Evolutionary conservation across 306 rosid genomes (phyloP).

Genomic region (Rosa multiflora): DNA sequence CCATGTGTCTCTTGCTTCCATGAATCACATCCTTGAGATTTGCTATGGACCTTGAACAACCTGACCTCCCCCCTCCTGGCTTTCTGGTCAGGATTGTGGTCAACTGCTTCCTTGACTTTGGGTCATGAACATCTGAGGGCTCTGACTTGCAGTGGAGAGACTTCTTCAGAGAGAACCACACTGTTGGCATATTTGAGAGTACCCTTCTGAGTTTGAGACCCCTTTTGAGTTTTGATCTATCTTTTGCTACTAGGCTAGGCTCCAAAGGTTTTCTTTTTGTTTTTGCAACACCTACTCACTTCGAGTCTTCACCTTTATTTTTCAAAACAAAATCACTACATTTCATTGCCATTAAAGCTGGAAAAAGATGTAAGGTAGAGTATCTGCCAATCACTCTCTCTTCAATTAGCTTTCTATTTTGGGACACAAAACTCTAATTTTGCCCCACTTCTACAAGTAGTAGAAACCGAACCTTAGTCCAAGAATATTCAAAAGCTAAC

Average conservation of each 20-base stretch:
- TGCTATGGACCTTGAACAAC: conserved; percentile 89
- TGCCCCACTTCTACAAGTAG: conserved; percentile 26
- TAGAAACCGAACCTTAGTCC: conserved; percentile 9
- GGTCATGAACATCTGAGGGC: conserved; percentile 86
- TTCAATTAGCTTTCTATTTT: conserved; percentile 24
- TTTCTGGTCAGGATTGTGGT: conserved; percentile 71
- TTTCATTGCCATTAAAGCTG: conserved; percentile 29
- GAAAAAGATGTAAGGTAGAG: conserved; percentile 16
- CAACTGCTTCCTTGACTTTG: conserved; percentile 65
- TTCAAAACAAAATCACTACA: conserved; percentile 29
- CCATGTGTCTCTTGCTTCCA: conserved; percentile 81
- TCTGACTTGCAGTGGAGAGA: conserved; percentile 89
- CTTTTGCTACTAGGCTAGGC: conserved; percentile 1
- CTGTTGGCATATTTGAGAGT: conserved; percentile 60
- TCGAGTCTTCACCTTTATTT: conserved; percentile 15
- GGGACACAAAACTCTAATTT: conserved; percentile 13
- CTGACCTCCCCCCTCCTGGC: conserved; percentile 60
- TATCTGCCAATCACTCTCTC: conserved; percentile 15
- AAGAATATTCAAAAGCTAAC: conserved; percentile 4
- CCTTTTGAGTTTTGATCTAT: background rate
- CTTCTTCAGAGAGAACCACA: conserved; percentile 79
- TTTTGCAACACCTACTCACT: conserved; percentile 2
- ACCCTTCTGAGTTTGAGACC: background rate
- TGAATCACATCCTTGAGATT: conserved; percentile 93
- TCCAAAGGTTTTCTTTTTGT: conserved; percentile 4